Evolutionary conservation across 177 flowering plant species (phyloP), one percentile per base, ranked within the genome.

Genomic region (Telopea speciosissima): DNA sequence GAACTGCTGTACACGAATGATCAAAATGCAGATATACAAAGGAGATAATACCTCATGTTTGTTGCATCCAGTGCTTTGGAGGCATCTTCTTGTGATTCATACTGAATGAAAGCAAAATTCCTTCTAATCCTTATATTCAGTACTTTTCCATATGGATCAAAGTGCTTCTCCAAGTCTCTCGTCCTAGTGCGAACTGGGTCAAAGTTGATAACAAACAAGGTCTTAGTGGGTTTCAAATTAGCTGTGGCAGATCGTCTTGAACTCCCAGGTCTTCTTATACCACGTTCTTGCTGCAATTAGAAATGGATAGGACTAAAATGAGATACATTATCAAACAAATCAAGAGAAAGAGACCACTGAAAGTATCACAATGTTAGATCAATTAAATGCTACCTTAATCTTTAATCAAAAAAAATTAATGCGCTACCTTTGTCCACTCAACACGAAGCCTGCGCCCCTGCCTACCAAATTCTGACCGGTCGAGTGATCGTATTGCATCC

Each of bases 361-460:
- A 19, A 65, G 54, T 16, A 11, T 13, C 54, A 49, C 17, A 49
- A 49, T 49, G 40, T 36, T 36, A 36, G 8, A 36, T 8, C 40
- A 36, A 36, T 36, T 36, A 31, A 31, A 31, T 31, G 40, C 9
- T 28, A 4, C 31, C 4, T 28, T 28, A 28, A 28, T 28, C 31
- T 36, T 36, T 36, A 36, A 49, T 17, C 24, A 12, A 21, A 17
- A 14, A 45, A 10, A 52, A 24, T 10, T 13, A 14, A 26, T 0
- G 25, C 1, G 71, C 28, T 75, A 91, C 99, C 93, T 90, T 93
- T 22, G 97, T 91, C 99, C 99, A 96, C 79, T 96, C 99, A 79
- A 93, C 95, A 73, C 97, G 97, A 74, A 96, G 90, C 25, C 90
- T 82, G 58, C 98, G 96, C 7, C 99, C 97, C 75, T 93, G 87